Conservation (phyloP, 1,139 yeast species). For the Candida smagusa region DNA sequence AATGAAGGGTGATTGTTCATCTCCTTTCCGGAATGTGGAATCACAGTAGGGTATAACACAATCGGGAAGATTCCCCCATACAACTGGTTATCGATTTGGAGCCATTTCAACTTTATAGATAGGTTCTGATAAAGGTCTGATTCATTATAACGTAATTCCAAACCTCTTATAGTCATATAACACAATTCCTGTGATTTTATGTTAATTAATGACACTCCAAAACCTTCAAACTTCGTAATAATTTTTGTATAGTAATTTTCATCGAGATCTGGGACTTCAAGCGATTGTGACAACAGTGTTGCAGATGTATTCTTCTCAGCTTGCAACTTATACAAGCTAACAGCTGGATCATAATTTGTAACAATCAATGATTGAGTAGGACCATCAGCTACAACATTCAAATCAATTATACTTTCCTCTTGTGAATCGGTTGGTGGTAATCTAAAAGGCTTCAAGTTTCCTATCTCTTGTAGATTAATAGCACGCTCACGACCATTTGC, state of each 20-base stretch:
- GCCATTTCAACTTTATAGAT: constrained; percentile 84
- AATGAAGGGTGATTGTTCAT: constrained; percentile 88
- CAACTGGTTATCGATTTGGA: constrained; percentile 89
- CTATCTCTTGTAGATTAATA: constrained; percentile 88
- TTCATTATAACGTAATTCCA: constrained; percentile 78
- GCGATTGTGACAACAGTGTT: constrained; percentile 30
- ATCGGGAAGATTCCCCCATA: constrained; percentile 90
- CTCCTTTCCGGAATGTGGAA: constrained; percentile 82
- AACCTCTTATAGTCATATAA: constrained; percentile 75
- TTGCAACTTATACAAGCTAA: constrained; percentile 66
- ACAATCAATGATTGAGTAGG: constrained; percentile 87
- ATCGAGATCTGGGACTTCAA: constrained; percentile 66
- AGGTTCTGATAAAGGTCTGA: constrained; percentile 81
- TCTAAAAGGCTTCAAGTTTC: constrained; percentile 83
- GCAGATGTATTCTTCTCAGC: constrained; percentile 23
- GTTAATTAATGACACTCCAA: constrained; percentile 84
- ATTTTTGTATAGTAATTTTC: constrained; percentile 64
- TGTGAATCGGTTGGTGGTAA: constrained; percentile 49
- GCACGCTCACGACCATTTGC: constrained; percentile 73
- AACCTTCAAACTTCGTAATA: constrained; percentile 72
- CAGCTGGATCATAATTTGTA: constrained; percentile 74
- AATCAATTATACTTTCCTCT: constrained; percentile 61
- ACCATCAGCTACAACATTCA: constrained; percentile 95
- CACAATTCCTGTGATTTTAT: constrained; percentile 71
- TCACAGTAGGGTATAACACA: constrained; percentile 83